phyloP scores from a whole-genome alignment of 2,329 filamentous ascomycete genomes.

The Dothistroma septosporum region DNA sequence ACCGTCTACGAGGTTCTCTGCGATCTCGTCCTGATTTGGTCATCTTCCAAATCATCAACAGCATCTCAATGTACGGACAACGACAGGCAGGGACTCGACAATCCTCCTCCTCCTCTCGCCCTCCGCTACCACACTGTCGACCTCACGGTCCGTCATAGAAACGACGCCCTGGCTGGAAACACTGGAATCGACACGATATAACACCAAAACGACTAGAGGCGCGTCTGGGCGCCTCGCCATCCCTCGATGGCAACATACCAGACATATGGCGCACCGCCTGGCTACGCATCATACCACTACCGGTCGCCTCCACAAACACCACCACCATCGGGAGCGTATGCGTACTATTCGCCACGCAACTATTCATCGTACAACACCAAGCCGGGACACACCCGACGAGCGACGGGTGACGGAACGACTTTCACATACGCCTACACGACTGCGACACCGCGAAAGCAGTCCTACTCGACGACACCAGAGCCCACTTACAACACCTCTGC shows the following conservation, averaged over 20 bases:
- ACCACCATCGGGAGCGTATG: constrained; percentile 36
- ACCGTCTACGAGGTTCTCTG: constrained; percentile 17
- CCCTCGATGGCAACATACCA: constrained; percentile 34
- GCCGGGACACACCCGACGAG: constrained; percentile 52
- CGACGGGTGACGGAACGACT: constrained; percentile 48
- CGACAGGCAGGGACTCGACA: constrained; percentile 21
- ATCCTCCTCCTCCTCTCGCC: constrained; percentile 28
- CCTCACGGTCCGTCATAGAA: constrained; percentile 27
- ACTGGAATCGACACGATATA: constrained; percentile 8
- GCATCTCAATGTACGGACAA: constrained; percentile 30
- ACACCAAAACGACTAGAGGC: constrained; percentile 25
- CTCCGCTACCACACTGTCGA: constrained; percentile 29
- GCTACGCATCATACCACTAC: constrained; percentile 49
- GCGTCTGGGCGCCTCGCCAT: constrained; percentile 36
- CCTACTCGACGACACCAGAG: constrained; percentile 24
- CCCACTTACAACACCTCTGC: constrained; percentile 39
- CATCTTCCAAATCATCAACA: constrained; percentile 7
- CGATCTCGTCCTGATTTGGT: constrained; percentile 17
- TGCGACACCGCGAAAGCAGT: constrained; percentile 21
- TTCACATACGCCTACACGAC: constrained; percentile 44
- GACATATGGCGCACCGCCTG: constrained; percentile 40
- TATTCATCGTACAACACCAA: constrained; percentile 42
- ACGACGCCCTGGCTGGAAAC: not conserved
- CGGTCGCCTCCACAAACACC: constrained; percentile 49
- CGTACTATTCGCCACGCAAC: constrained; percentile 54